Percentiles rank a stretch among this genome's conserved stretches.
phyloP scores from a whole-genome alignment of 169 alveolate species.

The Plasmodium cynomolgi region DNA sequence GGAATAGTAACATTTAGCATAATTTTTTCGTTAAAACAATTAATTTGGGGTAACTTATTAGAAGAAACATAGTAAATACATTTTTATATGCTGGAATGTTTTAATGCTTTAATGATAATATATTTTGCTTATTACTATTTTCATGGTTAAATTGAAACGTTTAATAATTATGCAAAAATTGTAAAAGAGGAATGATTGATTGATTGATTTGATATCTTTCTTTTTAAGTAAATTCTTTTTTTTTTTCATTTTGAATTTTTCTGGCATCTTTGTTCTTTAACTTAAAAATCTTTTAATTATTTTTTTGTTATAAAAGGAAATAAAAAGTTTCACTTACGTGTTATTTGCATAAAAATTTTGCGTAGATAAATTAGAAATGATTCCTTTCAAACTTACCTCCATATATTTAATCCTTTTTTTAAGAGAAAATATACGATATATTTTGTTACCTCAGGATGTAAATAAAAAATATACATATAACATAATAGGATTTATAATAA shows the following conservation, averaged over 20 bases:
- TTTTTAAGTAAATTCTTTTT: neutral
- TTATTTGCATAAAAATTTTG: neutral
- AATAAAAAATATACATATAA: neutral
- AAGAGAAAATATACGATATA: neutral
- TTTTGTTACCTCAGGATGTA: neutral
- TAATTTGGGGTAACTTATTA: neutral
- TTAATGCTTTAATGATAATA: neutral
- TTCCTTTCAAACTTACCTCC: neutral
- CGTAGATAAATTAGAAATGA: neutral
- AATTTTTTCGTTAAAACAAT: neutral
- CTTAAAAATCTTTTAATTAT: neutral
- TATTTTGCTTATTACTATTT: neutral
- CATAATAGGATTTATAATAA: neutral
- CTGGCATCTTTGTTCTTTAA: neutral
- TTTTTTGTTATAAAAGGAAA: neutral
- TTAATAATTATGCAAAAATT: neutral
- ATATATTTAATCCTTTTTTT: neutral
- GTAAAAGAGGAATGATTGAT: neutral
- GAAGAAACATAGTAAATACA: neutral
- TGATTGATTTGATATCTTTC: neutral
- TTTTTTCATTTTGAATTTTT: neutral
- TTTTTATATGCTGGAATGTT: neutral
- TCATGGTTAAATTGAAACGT: neutral
- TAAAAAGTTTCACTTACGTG: neutral
- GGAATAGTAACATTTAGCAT: neutral